phyloP scores from a whole-genome alignment of 306 rosid species.

The Pyrus communis region DNA sequence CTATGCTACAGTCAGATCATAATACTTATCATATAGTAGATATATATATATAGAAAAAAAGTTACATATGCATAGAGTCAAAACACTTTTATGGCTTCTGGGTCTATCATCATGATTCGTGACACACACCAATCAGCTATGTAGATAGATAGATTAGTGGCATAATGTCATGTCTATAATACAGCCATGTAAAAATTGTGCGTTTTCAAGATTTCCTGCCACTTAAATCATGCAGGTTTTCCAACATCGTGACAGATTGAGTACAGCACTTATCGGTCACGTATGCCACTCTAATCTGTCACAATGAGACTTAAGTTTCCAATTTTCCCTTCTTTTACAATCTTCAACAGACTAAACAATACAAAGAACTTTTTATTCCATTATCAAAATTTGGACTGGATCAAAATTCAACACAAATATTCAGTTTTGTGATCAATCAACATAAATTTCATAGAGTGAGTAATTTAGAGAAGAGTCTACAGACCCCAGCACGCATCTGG shows the following conservation, averaged over 20 bases:
- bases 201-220: not conserved
- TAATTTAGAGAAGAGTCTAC: constrained; percentile 6
- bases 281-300: not conserved
- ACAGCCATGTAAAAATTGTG: not conserved
- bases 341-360: no score
- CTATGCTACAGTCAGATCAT: not conserved
- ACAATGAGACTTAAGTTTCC: not conserved
- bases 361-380: not conserved
- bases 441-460: not conserved
- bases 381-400: not conserved
- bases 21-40: not conserved
- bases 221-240: not conserved
- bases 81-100: not conserved
- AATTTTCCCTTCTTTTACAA: no score
- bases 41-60: not conserved
- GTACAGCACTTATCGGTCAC: not conserved
- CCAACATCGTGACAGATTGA: not conserved
- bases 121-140: constrained; percentile 2
- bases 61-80: not conserved
- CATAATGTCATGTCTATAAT: not conserved
- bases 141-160: not conserved
- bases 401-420: not conserved
- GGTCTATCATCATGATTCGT: not conserved
- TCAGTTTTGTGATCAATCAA: not conserved
- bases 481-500: constrained; percentile 97